phyloP scores from a whole-genome alignment of 2,329 filamentous ascomycete genomes.

The Sclerotinia sclerotiorum region DNA sequence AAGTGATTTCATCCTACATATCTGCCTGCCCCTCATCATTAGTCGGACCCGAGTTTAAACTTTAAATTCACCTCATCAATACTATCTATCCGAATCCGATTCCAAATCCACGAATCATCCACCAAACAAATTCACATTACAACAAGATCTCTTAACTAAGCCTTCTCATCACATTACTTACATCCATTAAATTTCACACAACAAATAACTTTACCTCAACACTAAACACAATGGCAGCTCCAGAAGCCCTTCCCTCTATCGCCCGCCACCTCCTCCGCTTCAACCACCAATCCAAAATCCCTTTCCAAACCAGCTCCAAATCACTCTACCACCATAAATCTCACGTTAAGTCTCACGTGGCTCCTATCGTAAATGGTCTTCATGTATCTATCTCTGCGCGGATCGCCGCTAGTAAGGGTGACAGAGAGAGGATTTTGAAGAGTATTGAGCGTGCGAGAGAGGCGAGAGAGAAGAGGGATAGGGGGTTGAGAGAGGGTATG shows the following conservation, averaged over 20 bases:
- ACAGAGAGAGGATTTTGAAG: constrained; percentile 9
- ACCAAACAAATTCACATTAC: not conserved
- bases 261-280: constrained; percentile 8
- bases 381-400: constrained; percentile 1
- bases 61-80: no score
- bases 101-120: not conserved
- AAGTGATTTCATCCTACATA: no score
- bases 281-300: not conserved
- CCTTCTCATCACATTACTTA: not conserved
- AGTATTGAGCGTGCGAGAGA: not conserved
- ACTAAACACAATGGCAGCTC: not conserved
- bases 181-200: not conserved
- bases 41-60: no score
- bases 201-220: no score
- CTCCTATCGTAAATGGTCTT: no score
- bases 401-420: constrained; percentile 9
- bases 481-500: not conserved
- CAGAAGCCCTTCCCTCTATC: not conserved
- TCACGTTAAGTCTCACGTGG: not conserved
- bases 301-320: not conserved
- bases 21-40: no score
- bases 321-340: not conserved
- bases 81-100: no score
- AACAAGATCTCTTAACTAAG: not conserved
- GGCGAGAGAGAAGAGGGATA: not conserved